These are phyloP conservation scores for Xylaria sp. DNA, from an alignment of 2,329 filamentous ascomycete species.

Conservation along the genomic window DNA sequence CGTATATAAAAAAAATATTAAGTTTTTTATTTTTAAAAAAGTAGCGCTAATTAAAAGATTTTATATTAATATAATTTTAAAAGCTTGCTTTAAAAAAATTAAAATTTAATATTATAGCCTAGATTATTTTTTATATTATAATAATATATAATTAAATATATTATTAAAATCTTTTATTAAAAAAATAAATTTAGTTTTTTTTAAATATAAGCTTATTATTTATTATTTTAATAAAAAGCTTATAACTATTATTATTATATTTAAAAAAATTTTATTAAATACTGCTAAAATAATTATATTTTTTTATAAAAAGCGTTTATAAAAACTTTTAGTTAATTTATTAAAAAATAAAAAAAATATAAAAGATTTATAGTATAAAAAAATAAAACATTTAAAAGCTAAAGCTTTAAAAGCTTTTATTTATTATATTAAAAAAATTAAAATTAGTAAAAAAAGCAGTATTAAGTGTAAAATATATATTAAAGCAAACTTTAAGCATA, in stretches of 20 bases:
- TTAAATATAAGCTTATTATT: slow-evolving; percentile 11
- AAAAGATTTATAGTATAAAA: not conserved
- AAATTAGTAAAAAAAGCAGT: not conserved
- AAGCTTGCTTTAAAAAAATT: not conserved
- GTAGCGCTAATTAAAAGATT: not conserved
- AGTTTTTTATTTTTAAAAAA: not conserved
- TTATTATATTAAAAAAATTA: not conserved
- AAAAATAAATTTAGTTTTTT: slow-evolving; percentile 12
- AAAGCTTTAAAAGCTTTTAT: not conserved
- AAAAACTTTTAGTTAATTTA: not conserved
- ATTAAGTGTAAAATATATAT: not conserved
- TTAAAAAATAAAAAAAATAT: not conserved
- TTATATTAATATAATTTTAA: slow-evolving; percentile 10
- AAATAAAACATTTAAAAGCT: not conserved
- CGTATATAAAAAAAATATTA: not conserved
- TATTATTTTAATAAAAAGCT: not conserved
- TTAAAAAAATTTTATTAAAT: not conserved
- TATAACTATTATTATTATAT: not conserved
- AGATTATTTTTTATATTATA: not conserved
- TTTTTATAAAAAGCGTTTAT: not conserved
- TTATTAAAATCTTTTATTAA: not conserved
- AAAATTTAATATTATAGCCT: slow-evolving; percentile 1
- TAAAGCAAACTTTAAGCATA: not conserved
- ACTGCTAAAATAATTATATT: not conserved
- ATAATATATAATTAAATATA: not conserved